These are phyloP conservation scores for Acanthamoeba triangularis DNA, from an alignment of 208 protist genomes.

Conservation along the genomic window DNA sequence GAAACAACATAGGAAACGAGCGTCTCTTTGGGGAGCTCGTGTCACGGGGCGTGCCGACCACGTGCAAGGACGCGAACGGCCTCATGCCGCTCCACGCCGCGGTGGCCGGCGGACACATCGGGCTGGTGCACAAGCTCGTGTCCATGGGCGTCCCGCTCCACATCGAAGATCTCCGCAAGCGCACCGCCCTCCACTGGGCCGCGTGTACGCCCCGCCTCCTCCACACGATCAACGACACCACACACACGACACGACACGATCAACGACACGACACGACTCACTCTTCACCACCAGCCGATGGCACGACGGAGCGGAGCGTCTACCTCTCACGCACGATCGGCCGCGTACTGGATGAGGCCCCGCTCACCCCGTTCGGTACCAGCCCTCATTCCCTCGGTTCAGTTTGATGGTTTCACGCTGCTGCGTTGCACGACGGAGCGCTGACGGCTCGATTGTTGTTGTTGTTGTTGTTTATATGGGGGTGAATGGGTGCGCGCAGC, in stretches of 20 bases:
- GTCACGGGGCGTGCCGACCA: neutral
- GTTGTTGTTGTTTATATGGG: neutral
- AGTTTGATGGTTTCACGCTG: too few species aligned
- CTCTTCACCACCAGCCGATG: neutral
- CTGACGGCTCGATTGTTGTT: too few species aligned
- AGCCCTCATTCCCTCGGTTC: neutral
- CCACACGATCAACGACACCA: too few species aligned
- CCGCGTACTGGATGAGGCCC: neutral
- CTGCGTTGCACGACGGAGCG: too few species aligned
- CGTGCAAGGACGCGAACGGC: conserved; percentile 55
- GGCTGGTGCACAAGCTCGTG: conserved; percentile 17
- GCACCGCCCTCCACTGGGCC: conserved; percentile 51
- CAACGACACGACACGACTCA: too few species aligned
- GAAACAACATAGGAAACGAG: conserved; percentile 3
- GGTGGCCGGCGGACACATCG: conserved; percentile 15
- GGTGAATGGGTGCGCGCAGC: neutral
- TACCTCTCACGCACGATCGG: conserved; percentile 19
- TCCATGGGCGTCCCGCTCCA: conserved; percentile 36
- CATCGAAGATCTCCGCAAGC: conserved; percentile 32
- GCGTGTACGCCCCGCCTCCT: neutral
- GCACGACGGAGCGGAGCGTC: conserved; percentile 23
- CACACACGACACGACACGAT: neutral
- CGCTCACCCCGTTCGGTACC: neutral
- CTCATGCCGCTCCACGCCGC: conserved; percentile 49
- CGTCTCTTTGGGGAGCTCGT: conserved; percentile 22